Base-by-base conservation (phyloP, 75 land plant species). In the Pinus tabuliformis region DNA sequence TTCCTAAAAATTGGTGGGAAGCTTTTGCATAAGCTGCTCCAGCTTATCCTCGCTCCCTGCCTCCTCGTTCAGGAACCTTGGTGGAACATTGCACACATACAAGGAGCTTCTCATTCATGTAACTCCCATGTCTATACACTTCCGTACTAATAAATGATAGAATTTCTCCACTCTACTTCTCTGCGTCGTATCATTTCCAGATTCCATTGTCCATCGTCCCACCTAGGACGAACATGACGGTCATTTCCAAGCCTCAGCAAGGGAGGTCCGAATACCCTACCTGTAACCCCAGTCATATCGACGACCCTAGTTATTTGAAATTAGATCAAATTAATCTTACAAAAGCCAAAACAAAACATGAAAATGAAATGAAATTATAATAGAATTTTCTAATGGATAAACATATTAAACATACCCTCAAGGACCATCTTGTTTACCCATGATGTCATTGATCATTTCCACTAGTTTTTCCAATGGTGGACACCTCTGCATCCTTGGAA, bases 201-300 rank as follows among this genome's bases (percentile, higher is more conserved):
- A 54, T 87, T 87, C 89, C 89, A 87, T 3, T 85, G 82, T 52
- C 85, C 52, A 5, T 76, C 59, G 4, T 81, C 84, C 6, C 58
- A 42, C 12, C 79, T 75, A 6, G 81, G 77, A 45, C 8, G 16
- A 17, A 85, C 49, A 36, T 33, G 77, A n/a, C 1, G 15, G 0
- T 14, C n/a, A 56, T 73, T 30, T 49, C 83, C 82, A 60, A 80
- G 56, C 81, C 72, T 90, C 58, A 90, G 70, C 30, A 75, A 73
- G 5, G 92, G 92, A 22, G 84, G 85, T 6, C 24, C 57, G 24
- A 89, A 58, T 0, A 89, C 75, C 4, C 86, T 81, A 8, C 88
- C 86, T 7, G 3, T 58, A 17, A 58, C 59, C 4, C 3, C 8
- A 17, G 18, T 58, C 59, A 58, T 58, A 58, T 58, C 59, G 16